phyloP scores from a whole-genome alignment of 768 basidiomycete genomes.

The Megacollybia marginata region DNA sequence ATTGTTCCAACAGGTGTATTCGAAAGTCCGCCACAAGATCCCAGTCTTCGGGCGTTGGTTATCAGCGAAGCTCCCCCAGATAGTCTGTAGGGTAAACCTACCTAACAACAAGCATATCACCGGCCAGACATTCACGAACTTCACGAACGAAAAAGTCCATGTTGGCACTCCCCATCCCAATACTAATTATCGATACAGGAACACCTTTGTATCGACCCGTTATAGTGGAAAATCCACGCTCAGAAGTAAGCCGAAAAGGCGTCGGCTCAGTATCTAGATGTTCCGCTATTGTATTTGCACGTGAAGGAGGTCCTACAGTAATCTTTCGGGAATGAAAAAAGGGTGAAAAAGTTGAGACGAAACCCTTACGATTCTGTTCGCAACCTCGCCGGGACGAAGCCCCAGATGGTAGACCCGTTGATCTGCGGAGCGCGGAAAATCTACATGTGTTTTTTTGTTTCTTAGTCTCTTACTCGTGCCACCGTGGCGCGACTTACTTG shows the following conservation, averaged over 20 bases:
- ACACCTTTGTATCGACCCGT: conserved; percentile 58
- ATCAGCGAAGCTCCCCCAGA: background rate
- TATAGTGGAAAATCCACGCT: conserved; percentile 70
- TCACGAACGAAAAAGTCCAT: conserved; percentile 85
- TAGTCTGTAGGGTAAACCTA: conserved; percentile 9
- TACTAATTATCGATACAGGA: conserved; percentile 68
- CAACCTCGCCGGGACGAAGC: conserved; percentile 66
- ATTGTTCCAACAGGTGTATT: conserved; percentile 70
- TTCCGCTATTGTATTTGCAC: conserved; percentile 53
- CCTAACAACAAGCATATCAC: conserved; percentile 50
- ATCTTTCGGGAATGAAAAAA: conserved; percentile 32
- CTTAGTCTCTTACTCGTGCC: background rate
- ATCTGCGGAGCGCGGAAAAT: conserved; percentile 71
- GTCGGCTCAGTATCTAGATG: conserved; percentile 52
- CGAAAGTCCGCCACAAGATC: conserved; percentile 69
- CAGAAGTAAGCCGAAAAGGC: conserved; percentile 58
- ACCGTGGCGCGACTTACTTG: conserved; percentile 39
- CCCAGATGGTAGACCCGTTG: conserved; percentile 77
- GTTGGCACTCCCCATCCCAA: conserved; percentile 80
- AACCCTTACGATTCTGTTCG: conserved; percentile 63
- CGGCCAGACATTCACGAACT: conserved; percentile 63
- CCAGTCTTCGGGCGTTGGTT: conserved; percentile 44
- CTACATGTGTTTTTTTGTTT: conserved; percentile 25
- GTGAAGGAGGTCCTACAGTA: conserved; percentile 67
- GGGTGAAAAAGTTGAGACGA: background rate